phyloP scores from a whole-genome alignment of 208 protist species.

The Blastocrithidia nonstop region DNA sequence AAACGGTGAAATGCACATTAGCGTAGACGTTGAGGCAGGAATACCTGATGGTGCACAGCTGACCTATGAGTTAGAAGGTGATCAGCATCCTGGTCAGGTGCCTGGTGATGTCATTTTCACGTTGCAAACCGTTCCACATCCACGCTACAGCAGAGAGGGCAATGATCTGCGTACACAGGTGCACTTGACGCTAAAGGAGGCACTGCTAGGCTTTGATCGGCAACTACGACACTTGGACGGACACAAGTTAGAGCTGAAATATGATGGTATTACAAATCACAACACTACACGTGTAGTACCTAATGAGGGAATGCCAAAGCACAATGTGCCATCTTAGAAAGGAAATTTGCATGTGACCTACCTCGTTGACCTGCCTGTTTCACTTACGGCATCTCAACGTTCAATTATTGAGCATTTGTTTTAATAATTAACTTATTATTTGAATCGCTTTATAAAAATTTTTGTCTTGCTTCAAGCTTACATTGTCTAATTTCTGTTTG shows the following conservation, averaged over 20 bases:
- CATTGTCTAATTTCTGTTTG: no score
- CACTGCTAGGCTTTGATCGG: conserved; percentile 82
- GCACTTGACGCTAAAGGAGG: conserved; percentile 72
- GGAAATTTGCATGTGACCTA: conserved; percentile 85
- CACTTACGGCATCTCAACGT: not conserved
- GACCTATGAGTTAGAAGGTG: conserved; percentile 70
- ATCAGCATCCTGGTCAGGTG: conserved; percentile 63
- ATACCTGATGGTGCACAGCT: conserved; percentile 60
- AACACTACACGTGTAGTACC: conserved; percentile 35
- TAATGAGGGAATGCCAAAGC: conserved; percentile 87
- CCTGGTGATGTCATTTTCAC: conserved; percentile 67
- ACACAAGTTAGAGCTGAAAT: conserved; percentile 13
- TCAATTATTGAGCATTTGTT: no score
- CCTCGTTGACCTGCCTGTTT: conserved; percentile 53
- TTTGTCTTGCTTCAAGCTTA: no score
- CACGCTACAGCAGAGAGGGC: conserved; percentile 41
- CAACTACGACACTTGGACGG: conserved; percentile 78
- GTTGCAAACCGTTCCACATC: conserved; percentile 38
- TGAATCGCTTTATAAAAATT: no score
- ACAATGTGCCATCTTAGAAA: conserved; percentile 64
- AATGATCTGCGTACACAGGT: conserved; percentile 74
- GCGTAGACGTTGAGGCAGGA: conserved; percentile 58
- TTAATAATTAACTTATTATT: no score
- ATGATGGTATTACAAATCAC: conserved; percentile 39
- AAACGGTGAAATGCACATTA: conserved; percentile 12